A percentile compares a stretch with the other conserved stretches of the same genome.
Evolutionary conservation across 176 grass and related monocot genomes (phyloP).

Genomic region (Puya raimondii): DNA sequence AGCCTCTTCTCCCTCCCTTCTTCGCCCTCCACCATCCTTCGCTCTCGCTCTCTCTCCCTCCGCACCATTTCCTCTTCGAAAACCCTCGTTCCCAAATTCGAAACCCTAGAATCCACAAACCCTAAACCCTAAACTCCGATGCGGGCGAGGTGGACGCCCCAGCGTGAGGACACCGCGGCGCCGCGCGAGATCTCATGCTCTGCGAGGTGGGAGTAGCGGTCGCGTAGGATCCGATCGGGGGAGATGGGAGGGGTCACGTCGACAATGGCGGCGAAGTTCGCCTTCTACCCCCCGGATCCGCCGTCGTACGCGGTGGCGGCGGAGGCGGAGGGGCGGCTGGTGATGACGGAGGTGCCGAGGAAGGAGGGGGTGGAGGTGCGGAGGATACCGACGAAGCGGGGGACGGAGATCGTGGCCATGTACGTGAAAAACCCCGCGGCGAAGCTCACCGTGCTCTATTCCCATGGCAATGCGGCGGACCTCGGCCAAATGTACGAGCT

Average conservation of each 20-base stretch:
- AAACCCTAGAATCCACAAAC: neutral
- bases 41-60: neutral
- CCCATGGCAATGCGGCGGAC: constrained; percentile 72
- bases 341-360: constrained; percentile 31
- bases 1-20: neutral
- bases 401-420: constrained; percentile 60
- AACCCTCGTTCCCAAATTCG: neutral
- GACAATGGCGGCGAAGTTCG: constrained; percentile 65
- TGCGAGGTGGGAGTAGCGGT: neutral
- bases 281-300: constrained; percentile 72
- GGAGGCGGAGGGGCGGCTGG: constrained; percentile 29
- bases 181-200: neutral
- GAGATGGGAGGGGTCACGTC: constrained; percentile 83
- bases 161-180: neutral
- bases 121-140: neutral
- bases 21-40: neutral
- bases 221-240: neutral
- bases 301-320: constrained; percentile 50
- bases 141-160: too few relatives aligned
- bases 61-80: neutral
- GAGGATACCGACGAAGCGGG: constrained; percentile 48
- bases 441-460: constrained; percentile 59
- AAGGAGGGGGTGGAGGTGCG: constrained; percentile 56
- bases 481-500: constrained; percentile 60
- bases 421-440: constrained; percentile 49